phyloP scores from a whole-genome alignment of 2,329 filamentous ascomycete genomes.

The Clonostachys rhizophaga region DNA sequence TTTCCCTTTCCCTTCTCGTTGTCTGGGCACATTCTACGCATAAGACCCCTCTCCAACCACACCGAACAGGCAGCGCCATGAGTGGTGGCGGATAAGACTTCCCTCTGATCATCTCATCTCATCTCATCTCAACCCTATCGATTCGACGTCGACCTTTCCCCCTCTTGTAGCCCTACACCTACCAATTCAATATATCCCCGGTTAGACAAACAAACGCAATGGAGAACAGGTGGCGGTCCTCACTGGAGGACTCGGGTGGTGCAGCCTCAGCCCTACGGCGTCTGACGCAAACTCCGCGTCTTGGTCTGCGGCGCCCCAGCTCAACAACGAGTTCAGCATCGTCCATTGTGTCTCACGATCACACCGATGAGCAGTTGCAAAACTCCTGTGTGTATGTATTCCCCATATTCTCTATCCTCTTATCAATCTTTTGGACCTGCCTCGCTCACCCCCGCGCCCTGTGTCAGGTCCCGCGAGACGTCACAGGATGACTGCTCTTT shows the following conservation, averaged over 20 bases:
- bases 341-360: conserved; percentile 4
- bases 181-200: too few species aligned
- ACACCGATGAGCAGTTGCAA: conserved; percentile 2
- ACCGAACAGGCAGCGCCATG: too few species aligned
- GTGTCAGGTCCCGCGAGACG: conserved; percentile 34
- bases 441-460: background rate
- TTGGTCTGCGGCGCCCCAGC: conserved; percentile 4
- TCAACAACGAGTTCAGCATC: conserved; percentile 2
- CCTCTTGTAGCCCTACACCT: too few species aligned
- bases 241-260: conserved; percentile 7
- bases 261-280: conserved; percentile 5
- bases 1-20: too few species aligned
- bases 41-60: too few species aligned
- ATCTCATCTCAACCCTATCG: too few species aligned
- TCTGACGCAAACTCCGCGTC: conserved; percentile 6
- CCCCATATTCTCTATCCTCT: background rate
- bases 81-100: too few species aligned
- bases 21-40: too few species aligned
- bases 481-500: conserved; percentile 44
- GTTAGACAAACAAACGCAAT: conserved; percentile 1
- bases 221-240: conserved; percentile 4
- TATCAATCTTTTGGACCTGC: background rate
- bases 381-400: conserved; percentile 7
- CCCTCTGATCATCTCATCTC: too few species aligned
- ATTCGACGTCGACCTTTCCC: too few species aligned